Base-by-base conservation (phyloP, 352 stramenopile genomes). In the Pythium pyrilobum region DNA sequence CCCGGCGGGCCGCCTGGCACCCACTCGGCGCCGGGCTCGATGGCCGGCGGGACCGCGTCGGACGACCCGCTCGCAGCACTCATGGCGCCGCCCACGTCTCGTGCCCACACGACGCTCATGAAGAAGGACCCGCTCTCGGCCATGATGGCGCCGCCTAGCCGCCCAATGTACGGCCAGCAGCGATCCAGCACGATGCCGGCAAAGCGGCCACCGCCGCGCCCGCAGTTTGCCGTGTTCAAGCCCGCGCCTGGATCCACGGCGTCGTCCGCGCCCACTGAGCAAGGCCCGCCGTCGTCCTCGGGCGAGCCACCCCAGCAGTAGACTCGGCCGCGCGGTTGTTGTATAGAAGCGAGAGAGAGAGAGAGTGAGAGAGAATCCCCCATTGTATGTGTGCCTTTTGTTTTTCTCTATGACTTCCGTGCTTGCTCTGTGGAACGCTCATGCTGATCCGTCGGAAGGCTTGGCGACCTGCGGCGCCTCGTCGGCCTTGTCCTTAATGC, bases 201-300 rank as follows among this genome's bases (percentile, higher is more conserved):
- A 0, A 63, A 74, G 47, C 66, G 71, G 12, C 81, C 78, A 33
- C 77, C 83, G 7, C 75, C 80, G 5, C 85, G 83, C 36, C 85
- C 83, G 20, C 83, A 94, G 63, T 95, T 91, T 62, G 81, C 81
- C 20, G 83, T 95, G 37, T 95, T 95, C 62, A 95, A 95, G 62
- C 85, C 81, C 1, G 72, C 42, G 42, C 59, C 77, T 36, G 43
- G 66, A 6, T 63, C 58, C 11, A 56, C 63, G 3, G 24, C 40
- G 49, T 65, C 57, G 21, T 59, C 57, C 9, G 50, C 57, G 24
- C 44, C 57, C 1, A 47, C 34, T 16, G 57, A 65, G 13, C 49
- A 55, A 12, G 54, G 18, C 8, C 38, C 37, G 1, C 36, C 50
- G 28, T 50, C 54, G 34, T 44, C 53, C 9, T 56, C 60, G 18